phyloP scores from a whole-genome alignment of 768 basidiomycete species.

The Mycena polygramma region DNA sequence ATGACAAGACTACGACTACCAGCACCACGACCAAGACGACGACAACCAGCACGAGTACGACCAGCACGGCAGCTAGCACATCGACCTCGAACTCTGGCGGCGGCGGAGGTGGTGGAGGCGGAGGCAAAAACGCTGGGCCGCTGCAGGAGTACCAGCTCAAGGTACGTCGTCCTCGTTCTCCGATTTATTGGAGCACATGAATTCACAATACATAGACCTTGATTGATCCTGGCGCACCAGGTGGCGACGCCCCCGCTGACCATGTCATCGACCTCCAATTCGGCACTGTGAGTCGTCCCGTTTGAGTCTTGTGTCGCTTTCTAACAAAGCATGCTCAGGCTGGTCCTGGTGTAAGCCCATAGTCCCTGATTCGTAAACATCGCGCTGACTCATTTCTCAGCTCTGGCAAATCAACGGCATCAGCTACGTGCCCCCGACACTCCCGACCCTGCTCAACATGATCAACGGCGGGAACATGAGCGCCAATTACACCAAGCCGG shows the following conservation, averaged over 20 bases:
- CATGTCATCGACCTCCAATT: slow-evolving; percentile 29
- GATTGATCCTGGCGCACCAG: slow-evolving; percentile 25
- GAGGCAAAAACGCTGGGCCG: not conserved
- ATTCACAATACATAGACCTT: slow-evolving; percentile 3
- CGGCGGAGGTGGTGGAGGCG: not conserved
- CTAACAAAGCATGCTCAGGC: not conserved
- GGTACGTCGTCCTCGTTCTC: not conserved
- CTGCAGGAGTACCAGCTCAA: slow-evolving; percentile 34
- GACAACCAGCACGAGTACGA: too few species aligned
- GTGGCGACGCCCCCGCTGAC: slow-evolving; percentile 36
- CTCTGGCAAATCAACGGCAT: slow-evolving; percentile 41
- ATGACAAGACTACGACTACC: too few species aligned
- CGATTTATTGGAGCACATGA: not conserved
- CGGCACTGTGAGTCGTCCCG: not conserved
- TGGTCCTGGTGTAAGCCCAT: slow-evolving; percentile 18
- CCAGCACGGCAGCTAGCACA: too few species aligned
- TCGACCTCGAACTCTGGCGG: too few species aligned
- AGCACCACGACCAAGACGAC: too few species aligned
- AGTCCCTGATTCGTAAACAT: not conserved
- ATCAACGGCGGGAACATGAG: slow-evolving; percentile 37
- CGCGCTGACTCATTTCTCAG: not conserved
- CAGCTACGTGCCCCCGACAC: slow-evolving; percentile 36
- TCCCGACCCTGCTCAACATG: slow-evolving; percentile 43
- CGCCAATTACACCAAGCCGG: slow-evolving; percentile 34
- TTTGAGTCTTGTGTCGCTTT: not conserved